Base-by-base conservation (phyloP, 495 filamentous ascomycete genomes). In the Chaetomium cochliodes region DNA sequence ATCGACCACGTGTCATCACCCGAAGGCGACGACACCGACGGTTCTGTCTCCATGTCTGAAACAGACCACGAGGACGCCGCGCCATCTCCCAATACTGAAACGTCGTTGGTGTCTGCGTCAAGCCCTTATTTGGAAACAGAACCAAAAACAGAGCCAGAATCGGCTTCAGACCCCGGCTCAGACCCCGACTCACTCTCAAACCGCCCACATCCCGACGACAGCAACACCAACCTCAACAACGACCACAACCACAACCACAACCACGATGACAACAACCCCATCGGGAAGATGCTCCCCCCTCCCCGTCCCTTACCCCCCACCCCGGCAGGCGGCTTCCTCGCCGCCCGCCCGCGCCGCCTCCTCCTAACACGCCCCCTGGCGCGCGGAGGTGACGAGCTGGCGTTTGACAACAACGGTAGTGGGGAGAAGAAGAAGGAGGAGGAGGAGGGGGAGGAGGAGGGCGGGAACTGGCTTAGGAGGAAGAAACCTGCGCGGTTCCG, bases 401-500 rank as follows among this genome's bases (percentile, higher is more conserved):
- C 41, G 0, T 18, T 63, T 22, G 66, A 65, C 44, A 20, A 8
- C n/a, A 39, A n/a, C 42, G 46, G 5, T 12, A 28, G 7, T 11
- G 42, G 5, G 13, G 6, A 5, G 20, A 3, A 12, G 18, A 25
- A 23, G 7, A 6, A 26, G 46, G 16, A 25, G 8, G 23, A 47
- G 8, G 23, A 16, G 3, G 11, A 49, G 12, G 23, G 23, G 3
- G 20, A 22, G 0, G 15, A 5, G 23, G 30, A 30, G 0, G 5
- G 25, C 12, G 11, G n/a, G 6, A 51, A 46, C n/a, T 62, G 59
- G 60, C 65, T 67, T 28, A 13, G 26, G 23, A 44, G 53, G 22
- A 67, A 67, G 33, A 63, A 63, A 16, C 65, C 65, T 0, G 54
- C 60, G 0, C 54, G 65, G 33, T 67, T 67, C 28, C 51, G 42